Base-by-base conservation (phyloP, 2,329 filamentous ascomycete genomes). In the Neonectria coccinea region DNA sequence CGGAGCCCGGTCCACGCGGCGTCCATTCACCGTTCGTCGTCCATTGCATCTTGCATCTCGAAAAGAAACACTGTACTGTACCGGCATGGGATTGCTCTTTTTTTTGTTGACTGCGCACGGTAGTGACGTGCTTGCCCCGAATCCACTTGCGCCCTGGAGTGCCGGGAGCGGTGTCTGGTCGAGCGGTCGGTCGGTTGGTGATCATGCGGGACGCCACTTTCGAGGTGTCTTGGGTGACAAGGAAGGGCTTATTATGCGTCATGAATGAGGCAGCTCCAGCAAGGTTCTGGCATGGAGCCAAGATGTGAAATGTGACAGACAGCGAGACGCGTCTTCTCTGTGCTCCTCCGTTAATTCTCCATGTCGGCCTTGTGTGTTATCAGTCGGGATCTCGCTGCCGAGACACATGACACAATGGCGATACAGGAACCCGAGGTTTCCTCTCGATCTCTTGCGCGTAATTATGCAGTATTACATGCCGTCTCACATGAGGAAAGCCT, bases 111-210 rank as follows among this genome's bases (percentile, higher is more conserved):
- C 39, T 42, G 39, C 39, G 39, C 9, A 20, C 39, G 39, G 39
- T n/a, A 42, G 16, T 50, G 47, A 31, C 47, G 47, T 50, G 47
- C 47, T 50, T 12, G 27, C 10, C 10, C 39, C n/a, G 27, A 50
- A 50, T n/a, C 47, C 47, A 48, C 56, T 45, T 9, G 9, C 29
- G 39, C 56, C 47, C 57, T 59, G 57, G 44, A 29, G 50, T 36
- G 31, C 41, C 41, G 22, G 31, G 47, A 50, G n/a, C 39, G 39
- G 25, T 48, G 29, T 27, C 27, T 27, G 9, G 47, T 50, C 27
- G 27, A 31, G 27, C n/a, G 25, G 27, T 50, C 16, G 47, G 47
- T 50, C n/a, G 16, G 27, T 50, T 8, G 47, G 47, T 50, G 16
- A 50, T 50, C 47, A 50, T 50, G 47, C 47, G 47, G 16, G 25